These are phyloP conservation scores for Hanseniaspora jakobsenii DNA, from an alignment of 805 yeast species.

Conservation along the genomic window DNA sequence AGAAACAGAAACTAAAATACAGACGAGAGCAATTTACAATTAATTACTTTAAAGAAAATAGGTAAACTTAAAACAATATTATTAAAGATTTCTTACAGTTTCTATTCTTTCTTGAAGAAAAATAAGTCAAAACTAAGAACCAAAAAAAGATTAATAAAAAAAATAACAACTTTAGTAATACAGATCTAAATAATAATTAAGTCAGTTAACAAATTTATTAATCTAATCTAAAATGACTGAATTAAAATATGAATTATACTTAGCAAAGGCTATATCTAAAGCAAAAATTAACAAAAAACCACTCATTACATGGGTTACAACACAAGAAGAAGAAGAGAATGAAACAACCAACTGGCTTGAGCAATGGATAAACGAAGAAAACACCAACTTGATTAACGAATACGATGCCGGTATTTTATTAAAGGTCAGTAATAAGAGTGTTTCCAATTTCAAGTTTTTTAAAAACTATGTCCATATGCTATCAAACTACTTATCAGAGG, in stretches of 20 bases:
- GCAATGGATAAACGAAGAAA: constrained; percentile 8
- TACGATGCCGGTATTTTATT: neutral
- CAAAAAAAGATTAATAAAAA: too few relatives aligned
- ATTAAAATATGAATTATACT: neutral
- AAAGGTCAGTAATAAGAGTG: neutral
- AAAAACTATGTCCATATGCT: neutral
- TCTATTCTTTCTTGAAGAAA: too few relatives aligned
- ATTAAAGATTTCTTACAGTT: too few relatives aligned
- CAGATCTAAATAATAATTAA: too few relatives aligned
- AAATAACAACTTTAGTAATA: too few relatives aligned
- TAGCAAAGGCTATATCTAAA: constrained; percentile 2
- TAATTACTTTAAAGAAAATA: too few relatives aligned
- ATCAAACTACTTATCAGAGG: neutral
- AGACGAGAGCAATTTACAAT: too few relatives aligned
- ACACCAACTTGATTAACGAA: neutral
- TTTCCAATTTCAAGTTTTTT: constrained; percentile 4
- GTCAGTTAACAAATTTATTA: too few relatives aligned
- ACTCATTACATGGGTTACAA: neutral
- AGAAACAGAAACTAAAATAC: too few relatives aligned
- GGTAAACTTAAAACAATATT: too few relatives aligned
- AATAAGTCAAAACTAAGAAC: too few relatives aligned
- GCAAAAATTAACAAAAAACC: constrained; percentile 5
- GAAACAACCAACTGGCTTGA: neutral
- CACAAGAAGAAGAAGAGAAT: neutral
- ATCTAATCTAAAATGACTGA: neutral